Evolutionary conservation across 116 monocot species (phyloP).

Genomic region (Posidonia oceanica): DNA sequence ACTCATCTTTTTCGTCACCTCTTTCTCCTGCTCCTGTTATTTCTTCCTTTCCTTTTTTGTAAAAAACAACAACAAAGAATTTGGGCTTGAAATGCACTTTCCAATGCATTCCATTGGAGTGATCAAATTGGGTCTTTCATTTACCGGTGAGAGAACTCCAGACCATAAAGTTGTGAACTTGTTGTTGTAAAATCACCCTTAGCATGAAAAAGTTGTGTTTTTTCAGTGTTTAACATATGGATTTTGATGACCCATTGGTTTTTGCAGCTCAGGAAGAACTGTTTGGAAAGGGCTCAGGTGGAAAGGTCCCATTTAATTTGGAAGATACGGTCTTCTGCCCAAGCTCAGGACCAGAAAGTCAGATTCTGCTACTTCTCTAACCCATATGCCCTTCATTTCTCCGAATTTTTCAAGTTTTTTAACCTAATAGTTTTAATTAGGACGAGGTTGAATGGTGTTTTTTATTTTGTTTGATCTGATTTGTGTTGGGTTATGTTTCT

Average conservation of each 20-base stretch:
- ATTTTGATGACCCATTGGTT: background rate
- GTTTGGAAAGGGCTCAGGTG: conserved; percentile 2
- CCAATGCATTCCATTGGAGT: background rate
- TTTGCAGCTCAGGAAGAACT: conserved; percentile 9
- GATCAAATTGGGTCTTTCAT: no score
- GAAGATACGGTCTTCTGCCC: conserved; percentile 2
- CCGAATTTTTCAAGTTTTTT: background rate
- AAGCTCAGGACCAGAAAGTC: conserved; percentile 5
- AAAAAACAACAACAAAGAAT: background rate
- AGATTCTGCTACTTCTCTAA: background rate
- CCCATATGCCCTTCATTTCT: background rate
- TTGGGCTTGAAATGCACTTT: background rate
- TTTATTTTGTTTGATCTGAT: background rate
- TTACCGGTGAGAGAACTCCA: no score
- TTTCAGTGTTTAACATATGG: no score
- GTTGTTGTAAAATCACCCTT: background rate
- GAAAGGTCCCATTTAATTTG: conserved; percentile 6
- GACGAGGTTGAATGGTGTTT: no score
- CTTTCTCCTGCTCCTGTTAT: background rate
- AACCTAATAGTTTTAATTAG: background rate
- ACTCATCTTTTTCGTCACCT: background rate
- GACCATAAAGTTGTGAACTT: no score
- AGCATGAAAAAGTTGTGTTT: background rate
- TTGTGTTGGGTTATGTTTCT: background rate
- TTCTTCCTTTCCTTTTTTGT: background rate